phyloP scores from a whole-genome alignment of 371 early-diverging fungal species.

The Chytridium lagenaria region DNA sequence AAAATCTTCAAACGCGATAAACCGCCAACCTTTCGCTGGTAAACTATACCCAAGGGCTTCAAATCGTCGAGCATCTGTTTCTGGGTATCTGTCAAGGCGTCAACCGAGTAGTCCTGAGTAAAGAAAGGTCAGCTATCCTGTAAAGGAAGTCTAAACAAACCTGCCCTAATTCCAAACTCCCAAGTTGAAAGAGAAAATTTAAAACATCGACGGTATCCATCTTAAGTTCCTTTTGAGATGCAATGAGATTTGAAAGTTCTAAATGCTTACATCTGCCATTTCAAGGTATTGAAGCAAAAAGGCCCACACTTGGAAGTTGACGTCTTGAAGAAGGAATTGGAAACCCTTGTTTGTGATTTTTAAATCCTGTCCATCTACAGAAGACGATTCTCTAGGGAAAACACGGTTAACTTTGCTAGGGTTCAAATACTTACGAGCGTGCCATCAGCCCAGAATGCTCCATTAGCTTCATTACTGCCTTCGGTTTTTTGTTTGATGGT shows the following conservation, averaged over 20 bases:
- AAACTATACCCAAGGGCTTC: constrained; percentile 87
- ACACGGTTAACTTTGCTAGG: constrained; percentile 7
- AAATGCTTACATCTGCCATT: constrained; percentile 69
- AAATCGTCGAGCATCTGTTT: constrained; percentile 85
- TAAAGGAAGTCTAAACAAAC: constrained; percentile 41
- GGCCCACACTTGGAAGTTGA: constrained; percentile 92
- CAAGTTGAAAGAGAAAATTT: constrained; percentile 89
- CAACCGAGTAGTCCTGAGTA: constrained; percentile 78
- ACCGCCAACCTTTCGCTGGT: constrained; percentile 75
- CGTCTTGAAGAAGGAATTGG: constrained; percentile 93
- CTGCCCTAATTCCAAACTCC: constrained; percentile 87
- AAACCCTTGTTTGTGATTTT: constrained; percentile 94
- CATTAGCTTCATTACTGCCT: constrained; percentile 79
- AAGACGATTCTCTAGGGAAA: neutral
- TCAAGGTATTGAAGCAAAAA: constrained; percentile 91
- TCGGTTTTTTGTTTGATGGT: constrained; percentile 68
- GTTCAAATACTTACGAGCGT: constrained; percentile 19
- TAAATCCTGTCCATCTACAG: constrained; percentile 34
- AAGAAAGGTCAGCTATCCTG: neutral
- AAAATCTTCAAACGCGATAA: neutral
- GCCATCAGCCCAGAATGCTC: constrained; percentile 80
- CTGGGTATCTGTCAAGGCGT: constrained; percentile 83
- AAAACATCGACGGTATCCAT: constrained; percentile 93
- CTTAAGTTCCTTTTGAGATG: constrained; percentile 60
- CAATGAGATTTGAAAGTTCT: neutral